Evolutionary conservation across 306 rosid genomes (phyloP).

Genomic region (Quercus wislizeni): DNA sequence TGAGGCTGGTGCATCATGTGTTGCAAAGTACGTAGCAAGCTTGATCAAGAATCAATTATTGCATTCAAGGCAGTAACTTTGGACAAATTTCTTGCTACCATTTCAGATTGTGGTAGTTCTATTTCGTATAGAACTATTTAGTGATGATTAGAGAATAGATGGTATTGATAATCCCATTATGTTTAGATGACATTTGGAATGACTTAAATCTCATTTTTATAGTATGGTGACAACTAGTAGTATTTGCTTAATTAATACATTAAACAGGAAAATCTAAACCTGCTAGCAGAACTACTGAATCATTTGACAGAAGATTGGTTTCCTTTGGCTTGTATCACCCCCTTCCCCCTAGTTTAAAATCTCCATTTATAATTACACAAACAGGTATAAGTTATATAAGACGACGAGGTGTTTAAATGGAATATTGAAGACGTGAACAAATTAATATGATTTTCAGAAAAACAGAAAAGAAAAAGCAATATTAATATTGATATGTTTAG

Average conservation of each 20-base stretch:
- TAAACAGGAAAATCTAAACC: neutral
- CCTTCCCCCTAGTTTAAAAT: neutral
- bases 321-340: neutral
- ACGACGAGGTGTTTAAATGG: neutral
- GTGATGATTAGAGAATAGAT: neutral
- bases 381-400: neutral
- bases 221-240: neutral
- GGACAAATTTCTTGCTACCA: constrained; percentile 6
- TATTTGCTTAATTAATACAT: neutral
- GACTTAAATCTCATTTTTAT: neutral
- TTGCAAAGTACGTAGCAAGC: constrained; percentile 72
- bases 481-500: neutral
- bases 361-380: neutral
- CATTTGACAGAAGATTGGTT: neutral
- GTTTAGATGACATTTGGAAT: neutral
- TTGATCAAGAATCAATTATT: constrained; percentile 52
- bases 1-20: constrained; percentile 80
- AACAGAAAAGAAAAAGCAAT: no score
- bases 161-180: neutral
- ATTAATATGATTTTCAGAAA: neutral
- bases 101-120: neutral
- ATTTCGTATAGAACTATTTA: neutral
- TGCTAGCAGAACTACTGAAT: neutral
- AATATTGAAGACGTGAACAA: neutral
- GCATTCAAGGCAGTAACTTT: constrained; percentile 29